Base-by-base conservation (phyloP, 495 filamentous ascomycete species). In the Aspergillus haitiensis region DNA sequence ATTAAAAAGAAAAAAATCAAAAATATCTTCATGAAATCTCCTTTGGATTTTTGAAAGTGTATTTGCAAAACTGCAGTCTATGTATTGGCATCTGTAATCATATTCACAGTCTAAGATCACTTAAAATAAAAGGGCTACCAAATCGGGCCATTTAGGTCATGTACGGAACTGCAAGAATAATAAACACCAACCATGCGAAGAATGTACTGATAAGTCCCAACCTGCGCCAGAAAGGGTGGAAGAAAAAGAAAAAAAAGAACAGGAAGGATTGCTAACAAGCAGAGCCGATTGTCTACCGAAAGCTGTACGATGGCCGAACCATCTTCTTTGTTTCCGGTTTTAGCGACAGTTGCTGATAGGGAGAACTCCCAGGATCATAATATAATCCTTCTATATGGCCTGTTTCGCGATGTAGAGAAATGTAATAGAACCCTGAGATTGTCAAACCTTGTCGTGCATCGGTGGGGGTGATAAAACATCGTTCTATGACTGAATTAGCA, bases 381-480 rank as follows among this genome's bases (percentile, higher is more conserved):
- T 91, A 91, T 51, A 90, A 73, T 0, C 88, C 88, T 62, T 89
- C 86, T 37, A 90, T 78, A 31, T 75, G 74, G 18, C 88, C 88
- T 63, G 82, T 80, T 35, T 77, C 75, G 42, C 88, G 76, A 51
- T 79, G 72, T 56, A 91, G 69, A 50, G 84, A 86, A 21, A 90
- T 81, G 68, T 89, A 91, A 65, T 91, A 91, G 69, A 91, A 91
- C 5, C 88, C 88, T 52, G 80, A 84, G 52, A 91, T 91, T 7
- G 88, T 91, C 16, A 91, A 80, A 40, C 85, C 82, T 64, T 79
- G 76, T 57, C 79, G 76, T 34, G 79, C 73, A 45, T 83, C 79
- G 58, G 78, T 78, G 5, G 83, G 84, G 3, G 82, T 85, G 58
- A 90, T 85, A 72, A 90, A 90, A 65, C 87, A 89, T 65, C 86